These are phyloP conservation scores for Neurospora hispaniola DNA, from an alignment of 495 filamentous ascomycete species.

Conservation along the genomic window DNA sequence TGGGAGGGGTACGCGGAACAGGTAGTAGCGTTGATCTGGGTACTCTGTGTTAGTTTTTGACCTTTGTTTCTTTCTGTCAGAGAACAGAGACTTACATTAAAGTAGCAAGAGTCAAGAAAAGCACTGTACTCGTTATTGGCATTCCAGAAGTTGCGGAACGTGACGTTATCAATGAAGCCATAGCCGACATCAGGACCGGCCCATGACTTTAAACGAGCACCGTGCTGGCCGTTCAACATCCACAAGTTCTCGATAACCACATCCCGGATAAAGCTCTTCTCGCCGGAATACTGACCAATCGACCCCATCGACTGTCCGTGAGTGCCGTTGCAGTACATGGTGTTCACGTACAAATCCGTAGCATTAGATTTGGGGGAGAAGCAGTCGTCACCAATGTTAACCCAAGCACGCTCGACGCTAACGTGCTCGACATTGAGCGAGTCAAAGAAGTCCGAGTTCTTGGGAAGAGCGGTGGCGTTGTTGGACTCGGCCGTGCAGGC, in stretches of 20 bases:
- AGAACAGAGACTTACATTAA: slow-evolving; percentile 33
- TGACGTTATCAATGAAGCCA: slow-evolving; percentile 48
- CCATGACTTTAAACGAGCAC: slow-evolving; percentile 48
- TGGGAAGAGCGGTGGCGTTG: slow-evolving; percentile 39
- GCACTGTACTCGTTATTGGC: slow-evolving; percentile 44
- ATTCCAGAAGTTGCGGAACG: slow-evolving; percentile 46
- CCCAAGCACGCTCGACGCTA: slow-evolving; percentile 36
- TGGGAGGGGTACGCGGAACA: slow-evolving; percentile 41
- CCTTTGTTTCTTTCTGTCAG: not conserved
- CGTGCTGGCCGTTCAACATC: slow-evolving; percentile 44
- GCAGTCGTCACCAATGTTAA: slow-evolving; percentile 49
- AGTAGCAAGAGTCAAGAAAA: slow-evolving; percentile 49
- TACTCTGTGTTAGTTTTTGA: not conserved
- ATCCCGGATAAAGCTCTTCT: slow-evolving; percentile 41
- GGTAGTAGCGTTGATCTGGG: slow-evolving; percentile 23
- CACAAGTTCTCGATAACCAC: slow-evolving; percentile 47
- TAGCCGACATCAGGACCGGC: slow-evolving; percentile 42
- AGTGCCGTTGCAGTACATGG: slow-evolving; percentile 48
- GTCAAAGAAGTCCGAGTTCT: slow-evolving; percentile 52
- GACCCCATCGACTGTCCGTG: slow-evolving; percentile 49
- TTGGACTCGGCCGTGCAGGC: slow-evolving; percentile 43
- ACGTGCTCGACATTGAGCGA: slow-evolving; percentile 39
- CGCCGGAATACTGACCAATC: slow-evolving; percentile 46
- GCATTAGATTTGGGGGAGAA: slow-evolving; percentile 51
- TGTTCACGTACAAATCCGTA: slow-evolving; percentile 45